Base-by-base conservation (phyloP, 805 yeast species). In the Geotrichum ghanense region DNA sequence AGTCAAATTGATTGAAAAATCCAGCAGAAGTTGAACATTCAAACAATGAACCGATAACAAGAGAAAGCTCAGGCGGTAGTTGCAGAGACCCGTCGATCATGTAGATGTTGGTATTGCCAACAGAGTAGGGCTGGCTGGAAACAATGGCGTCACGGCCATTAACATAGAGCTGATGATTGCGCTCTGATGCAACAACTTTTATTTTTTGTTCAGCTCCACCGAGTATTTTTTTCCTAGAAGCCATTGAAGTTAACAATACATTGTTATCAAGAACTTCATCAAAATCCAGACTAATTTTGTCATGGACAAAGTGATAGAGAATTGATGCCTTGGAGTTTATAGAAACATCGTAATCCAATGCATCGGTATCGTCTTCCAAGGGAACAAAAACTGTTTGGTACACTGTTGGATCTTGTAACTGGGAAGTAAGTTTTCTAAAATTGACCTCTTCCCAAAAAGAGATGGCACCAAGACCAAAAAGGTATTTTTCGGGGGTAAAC, bases 91-190 rank as follows among this genome's bases (percentile, higher is more conserved):
- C 79, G 49, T 79, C 76, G 1, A 82, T 67, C 1, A 81, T 60
- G 53, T 80, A 85, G 3, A 88, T 79, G n/a, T 74, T 59, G 1
- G 87, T 77, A 50, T 79, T 76, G 0, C 83, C 89, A 19, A 84
- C 68, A 6, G 55, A 53, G 41, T 70, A 68, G 16, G 37, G 37
- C 2, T 75, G 76, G 1, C 67, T 65, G 0, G 69, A 58, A 21
- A 58, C 49, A 1, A 83, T 65, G n/a, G 64, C 58, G 26, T 73
- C 23, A 7, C 4, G 79, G 53, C 80, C 81, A 59, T 86, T 85
- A 31, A 86, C 56, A 2, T 68, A 58, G 16, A 48, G 19, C 1
- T 63, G 48, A 0, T 64, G 56, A 9, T 53, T 61, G 0, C 58
- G 56, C 1, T 63, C 59, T 7, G 58, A 56, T n/a, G 63, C 62